Conservation (phyloP, 2,329 filamentous ascomycete species). For the Kalaharituber pfeilii region DNA sequence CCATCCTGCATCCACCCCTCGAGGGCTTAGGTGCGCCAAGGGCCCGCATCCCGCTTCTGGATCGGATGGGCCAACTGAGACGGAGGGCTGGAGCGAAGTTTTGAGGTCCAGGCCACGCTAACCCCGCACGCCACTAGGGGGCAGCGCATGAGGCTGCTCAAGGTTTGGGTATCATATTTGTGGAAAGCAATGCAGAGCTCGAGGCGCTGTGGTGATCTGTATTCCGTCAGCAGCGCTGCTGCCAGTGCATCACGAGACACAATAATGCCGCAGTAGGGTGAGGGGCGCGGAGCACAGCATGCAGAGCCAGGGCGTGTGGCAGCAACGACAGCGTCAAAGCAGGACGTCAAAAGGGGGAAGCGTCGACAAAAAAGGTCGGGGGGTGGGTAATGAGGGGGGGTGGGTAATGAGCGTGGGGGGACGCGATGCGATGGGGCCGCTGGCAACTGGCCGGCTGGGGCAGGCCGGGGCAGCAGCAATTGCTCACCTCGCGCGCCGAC, state of each 20-base stretch:
- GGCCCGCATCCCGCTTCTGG: neutral
- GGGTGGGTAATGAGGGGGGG: neutral
- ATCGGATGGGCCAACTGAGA: neutral
- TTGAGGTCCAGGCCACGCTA: neutral
- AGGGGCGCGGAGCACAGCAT: neutral
- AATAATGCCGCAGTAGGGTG: neutral
- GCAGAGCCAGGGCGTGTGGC: too few relatives aligned
- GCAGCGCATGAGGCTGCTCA: constrained; percentile 10
- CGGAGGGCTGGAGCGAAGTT: neutral
- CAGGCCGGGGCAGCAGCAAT: too few relatives aligned
- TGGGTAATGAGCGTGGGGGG: neutral
- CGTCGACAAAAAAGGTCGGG: too few relatives aligned
- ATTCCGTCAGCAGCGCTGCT: neutral
- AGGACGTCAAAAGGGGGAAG: neutral
- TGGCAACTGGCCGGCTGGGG: neutral
- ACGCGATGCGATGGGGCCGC: neutral
- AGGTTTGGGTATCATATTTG: neutral
- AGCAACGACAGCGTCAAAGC: neutral
- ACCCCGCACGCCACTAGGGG: constrained; percentile 16
- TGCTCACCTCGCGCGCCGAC: too few relatives aligned
- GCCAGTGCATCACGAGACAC: neutral
- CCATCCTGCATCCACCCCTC: neutral
- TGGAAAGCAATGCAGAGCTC: neutral
- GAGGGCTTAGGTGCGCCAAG: neutral
- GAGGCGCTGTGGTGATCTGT: neutral